Evolutionary conservation across 2,329 filamentous ascomycete species (phyloP).

Genomic region (Phialophora expanda): DNA sequence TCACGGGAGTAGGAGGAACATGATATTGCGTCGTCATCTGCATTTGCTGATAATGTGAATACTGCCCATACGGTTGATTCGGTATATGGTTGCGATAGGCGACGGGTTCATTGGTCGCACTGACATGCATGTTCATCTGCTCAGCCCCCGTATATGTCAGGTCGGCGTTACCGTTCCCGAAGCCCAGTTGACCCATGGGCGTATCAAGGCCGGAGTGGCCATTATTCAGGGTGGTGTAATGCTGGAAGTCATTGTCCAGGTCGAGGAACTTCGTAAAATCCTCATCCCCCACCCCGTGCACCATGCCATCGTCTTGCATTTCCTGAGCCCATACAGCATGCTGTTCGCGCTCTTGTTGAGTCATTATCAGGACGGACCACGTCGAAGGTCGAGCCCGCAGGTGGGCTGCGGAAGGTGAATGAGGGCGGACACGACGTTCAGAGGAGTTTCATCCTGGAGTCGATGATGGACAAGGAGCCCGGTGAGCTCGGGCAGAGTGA

Average conservation of each 20-base stretch:
- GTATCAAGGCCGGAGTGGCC: slow-evolving; percentile 46
- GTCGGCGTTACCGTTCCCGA: slow-evolving; percentile 40
- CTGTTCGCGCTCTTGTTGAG: slow-evolving; percentile 36
- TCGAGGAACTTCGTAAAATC: slow-evolving; percentile 58
- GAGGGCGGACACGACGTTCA: slow-evolving; percentile 29
- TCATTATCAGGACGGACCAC: slow-evolving; percentile 32
- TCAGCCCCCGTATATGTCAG: slow-evolving; percentile 24
- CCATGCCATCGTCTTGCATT: slow-evolving; percentile 48
- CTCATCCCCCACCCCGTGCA: slow-evolving; percentile 49
- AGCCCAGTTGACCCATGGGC: slow-evolving; percentile 47
- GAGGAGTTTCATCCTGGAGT: slow-evolving; percentile 26
- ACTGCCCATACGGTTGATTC: slow-evolving; percentile 38
- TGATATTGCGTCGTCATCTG: slow-evolving; percentile 38
- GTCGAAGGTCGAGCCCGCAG: slow-evolving; percentile 31
- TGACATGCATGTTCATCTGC: slow-evolving; percentile 41
- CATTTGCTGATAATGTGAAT: slow-evolving; percentile 42
- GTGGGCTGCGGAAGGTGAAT: slow-evolving; percentile 36
- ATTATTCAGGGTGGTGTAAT: slow-evolving; percentile 48
- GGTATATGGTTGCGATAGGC: slow-evolving; percentile 36
- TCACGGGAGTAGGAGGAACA: slow-evolving; percentile 55
- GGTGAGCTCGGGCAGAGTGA: slow-evolving; percentile 2
- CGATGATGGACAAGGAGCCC: slow-evolving; percentile 8
- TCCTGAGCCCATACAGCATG: slow-evolving; percentile 48
- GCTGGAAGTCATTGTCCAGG: slow-evolving; percentile 54
- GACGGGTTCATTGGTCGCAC: slow-evolving; percentile 18